Base-by-base conservation (phyloP, 192 early-diverging fungal species). In the Entomortierella parvispora region DNA sequence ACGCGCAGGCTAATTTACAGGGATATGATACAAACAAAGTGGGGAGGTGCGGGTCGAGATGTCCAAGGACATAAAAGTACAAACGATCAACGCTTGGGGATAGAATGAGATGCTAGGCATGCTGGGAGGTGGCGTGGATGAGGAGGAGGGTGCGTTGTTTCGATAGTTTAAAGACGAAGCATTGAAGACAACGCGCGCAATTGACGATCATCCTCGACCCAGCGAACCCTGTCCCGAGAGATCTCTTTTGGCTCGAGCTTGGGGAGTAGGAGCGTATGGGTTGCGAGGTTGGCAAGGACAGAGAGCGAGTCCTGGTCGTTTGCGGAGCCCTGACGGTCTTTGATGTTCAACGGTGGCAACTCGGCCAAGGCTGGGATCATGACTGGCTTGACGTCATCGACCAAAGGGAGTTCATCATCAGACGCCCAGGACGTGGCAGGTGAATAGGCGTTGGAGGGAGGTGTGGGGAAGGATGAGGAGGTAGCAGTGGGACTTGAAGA, bases 161-260 rank as follows among this genome's bases (percentile, higher is more conserved):
- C 12, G 14, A 9, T 26, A 3, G 18, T 25, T 68, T 64, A 77
- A 40, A 77, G 74, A 6, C 74, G 74, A 7, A 77, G 25, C 74
- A 77, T 77, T 1, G 74, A 77, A 15, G 74, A 77, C 32, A 77
- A 45, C 3, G 74, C 74, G 17, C 74, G 74, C 6, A 77, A 23
- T 28, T 77, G 74, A 26, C 74, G 50, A 34, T 77, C 74, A 51
- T 77, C 74, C 48, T 77, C 74, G 4, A 77, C 74, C 74, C 74
- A 77, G 22, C 74, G 74, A 12, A 40, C 37, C 12, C 37, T 40
- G 7, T 77, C 74, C 15, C 65, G 45, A 4, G 74, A 77, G n/a
- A 77, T 32, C 25, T 77, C 74, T 31, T 68, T 66, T 17, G 74
- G 74, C 65, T 68, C 74, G 14, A 77, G 60, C 43, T 77, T 77